phyloP scores from a whole-genome alignment of 1,139 yeast genomes.

The Candida mesenterica region DNA sequence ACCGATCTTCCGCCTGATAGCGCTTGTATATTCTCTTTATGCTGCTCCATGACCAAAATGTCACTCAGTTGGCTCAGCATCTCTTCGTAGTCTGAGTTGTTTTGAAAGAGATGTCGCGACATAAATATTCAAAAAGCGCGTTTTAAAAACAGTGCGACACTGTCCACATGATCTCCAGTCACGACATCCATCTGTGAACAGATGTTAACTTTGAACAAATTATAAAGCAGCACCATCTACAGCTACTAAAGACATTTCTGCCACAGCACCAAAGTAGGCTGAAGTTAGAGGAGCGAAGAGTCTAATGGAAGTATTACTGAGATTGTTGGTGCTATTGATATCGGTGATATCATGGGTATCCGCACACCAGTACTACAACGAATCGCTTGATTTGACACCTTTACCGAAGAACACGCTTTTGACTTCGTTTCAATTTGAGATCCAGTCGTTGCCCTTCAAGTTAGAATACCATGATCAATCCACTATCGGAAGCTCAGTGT shows the following conservation, averaged over 20 bases:
- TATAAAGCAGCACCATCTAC: no score
- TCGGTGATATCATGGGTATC: slow-evolving; percentile 4
- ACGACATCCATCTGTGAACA: no score
- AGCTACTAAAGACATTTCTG: no score
- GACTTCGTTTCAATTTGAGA: slow-evolving; percentile 65
- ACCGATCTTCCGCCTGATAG: slow-evolving; percentile 71
- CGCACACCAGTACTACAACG: slow-evolving; percentile 41
- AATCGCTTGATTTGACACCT: slow-evolving; percentile 61
- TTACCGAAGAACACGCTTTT: slow-evolving; percentile 67
- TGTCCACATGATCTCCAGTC: no score
- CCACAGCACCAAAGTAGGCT: no score
- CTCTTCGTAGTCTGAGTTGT: no score
- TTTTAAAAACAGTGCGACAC: slow-evolving; percentile 1
- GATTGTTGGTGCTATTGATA: slow-evolving; percentile 3
- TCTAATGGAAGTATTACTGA: not conserved
- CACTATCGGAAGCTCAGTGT: slow-evolving; percentile 13
- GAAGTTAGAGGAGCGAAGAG: no score
- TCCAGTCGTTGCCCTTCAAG: slow-evolving; percentile 47
- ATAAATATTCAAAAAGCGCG: no score
- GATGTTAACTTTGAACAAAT: no score
- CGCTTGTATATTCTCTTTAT: slow-evolving; percentile 81
- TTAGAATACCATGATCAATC: slow-evolving; percentile 30
- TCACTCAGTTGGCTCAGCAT: slow-evolving; percentile 18
- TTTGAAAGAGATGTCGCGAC: not conserved
- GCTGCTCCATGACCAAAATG: slow-evolving; percentile 58